Evolutionary conservation across 306 rosid genomes (phyloP).

Genomic region (Cucumis melo): DNA sequence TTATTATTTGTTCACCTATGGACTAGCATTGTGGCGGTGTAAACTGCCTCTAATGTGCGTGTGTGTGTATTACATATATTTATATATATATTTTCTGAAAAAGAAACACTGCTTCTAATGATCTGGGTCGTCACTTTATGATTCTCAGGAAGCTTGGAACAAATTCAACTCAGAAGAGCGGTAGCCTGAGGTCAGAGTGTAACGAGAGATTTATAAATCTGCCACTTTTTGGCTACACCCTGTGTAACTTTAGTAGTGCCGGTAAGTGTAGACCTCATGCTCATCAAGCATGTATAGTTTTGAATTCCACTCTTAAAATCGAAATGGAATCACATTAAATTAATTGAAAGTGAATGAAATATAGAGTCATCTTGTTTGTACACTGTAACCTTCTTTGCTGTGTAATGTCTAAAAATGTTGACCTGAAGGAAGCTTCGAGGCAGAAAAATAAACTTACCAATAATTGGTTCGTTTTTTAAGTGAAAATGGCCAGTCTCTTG

Average conservation of each 20-base stretch:
- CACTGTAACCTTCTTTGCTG: neutral
- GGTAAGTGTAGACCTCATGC: neutral
- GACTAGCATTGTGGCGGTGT: neutral
- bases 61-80: too few species aligned
- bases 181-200: slow-evolving; percentile 12
- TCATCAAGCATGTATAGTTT: neutral
- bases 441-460: neutral
- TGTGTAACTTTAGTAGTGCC: neutral
- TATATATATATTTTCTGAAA: too few species aligned
- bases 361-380: neutral
- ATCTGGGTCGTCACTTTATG: neutral
- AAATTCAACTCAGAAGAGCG: slow-evolving; percentile 93
- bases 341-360: neutral
- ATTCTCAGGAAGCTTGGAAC: slow-evolving; percentile 87
- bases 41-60: neutral
- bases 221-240: neutral
- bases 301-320: neutral
- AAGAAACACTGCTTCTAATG: neutral
- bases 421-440: neutral
- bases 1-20: neutral
- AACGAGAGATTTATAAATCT: neutral
- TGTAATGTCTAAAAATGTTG: neutral
- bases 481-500: neutral
- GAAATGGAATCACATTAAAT: neutral
- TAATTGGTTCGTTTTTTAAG: neutral